phyloP scores from a whole-genome alignment of 352 stramenopile genomes.

The Globisporangium carolinianum region DNA sequence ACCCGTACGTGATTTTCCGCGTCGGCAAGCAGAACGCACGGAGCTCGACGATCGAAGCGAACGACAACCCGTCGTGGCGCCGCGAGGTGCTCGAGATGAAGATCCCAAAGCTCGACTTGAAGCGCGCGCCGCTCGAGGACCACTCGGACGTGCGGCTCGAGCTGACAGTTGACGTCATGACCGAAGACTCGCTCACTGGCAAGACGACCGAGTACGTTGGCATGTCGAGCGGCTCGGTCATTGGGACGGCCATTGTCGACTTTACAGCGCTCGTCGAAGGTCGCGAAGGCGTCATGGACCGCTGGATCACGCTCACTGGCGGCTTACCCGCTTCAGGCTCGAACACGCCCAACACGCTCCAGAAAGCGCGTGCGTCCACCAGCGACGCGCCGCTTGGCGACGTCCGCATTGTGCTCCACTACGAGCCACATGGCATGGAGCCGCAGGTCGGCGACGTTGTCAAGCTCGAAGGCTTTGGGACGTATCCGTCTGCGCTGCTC shows the following conservation, averaged over 20 bases:
- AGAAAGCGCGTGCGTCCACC: slow-evolving; percentile 15
- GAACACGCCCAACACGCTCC: background rate
- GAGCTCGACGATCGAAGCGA: slow-evolving; percentile 60
- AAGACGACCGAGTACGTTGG: slow-evolving; percentile 74
- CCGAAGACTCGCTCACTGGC: slow-evolving; percentile 71
- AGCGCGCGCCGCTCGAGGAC: slow-evolving; percentile 41
- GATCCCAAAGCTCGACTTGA: slow-evolving; percentile 61
- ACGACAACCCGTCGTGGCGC: slow-evolving; percentile 73
- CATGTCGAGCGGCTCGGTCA: slow-evolving; percentile 69
- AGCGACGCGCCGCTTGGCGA: slow-evolving; percentile 56
- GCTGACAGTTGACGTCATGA: slow-evolving; percentile 76
- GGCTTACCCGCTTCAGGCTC: slow-evolving; percentile 11
- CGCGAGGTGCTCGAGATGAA: slow-evolving; percentile 70
- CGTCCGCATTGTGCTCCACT: slow-evolving; percentile 72
- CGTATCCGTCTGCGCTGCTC: slow-evolving; percentile 62
- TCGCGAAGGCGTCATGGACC: slow-evolving; percentile 74
- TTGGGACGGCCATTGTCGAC: slow-evolving; percentile 61
- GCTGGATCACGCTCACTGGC: slow-evolving; percentile 65
- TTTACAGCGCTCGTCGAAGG: slow-evolving; percentile 66
- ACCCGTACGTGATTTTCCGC: slow-evolving; percentile 82
- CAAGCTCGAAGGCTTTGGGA: slow-evolving; percentile 71
- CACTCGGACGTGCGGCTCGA: slow-evolving; percentile 72
- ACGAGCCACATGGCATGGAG: slow-evolving; percentile 76
- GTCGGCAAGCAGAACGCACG: slow-evolving; percentile 60
- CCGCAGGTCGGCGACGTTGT: slow-evolving; percentile 61